Evolutionary conservation across 495 filamentous ascomycete species (phyloP), one percentile per base, ranked within the genome.

Genomic region (Xylaria sp.): DNA sequence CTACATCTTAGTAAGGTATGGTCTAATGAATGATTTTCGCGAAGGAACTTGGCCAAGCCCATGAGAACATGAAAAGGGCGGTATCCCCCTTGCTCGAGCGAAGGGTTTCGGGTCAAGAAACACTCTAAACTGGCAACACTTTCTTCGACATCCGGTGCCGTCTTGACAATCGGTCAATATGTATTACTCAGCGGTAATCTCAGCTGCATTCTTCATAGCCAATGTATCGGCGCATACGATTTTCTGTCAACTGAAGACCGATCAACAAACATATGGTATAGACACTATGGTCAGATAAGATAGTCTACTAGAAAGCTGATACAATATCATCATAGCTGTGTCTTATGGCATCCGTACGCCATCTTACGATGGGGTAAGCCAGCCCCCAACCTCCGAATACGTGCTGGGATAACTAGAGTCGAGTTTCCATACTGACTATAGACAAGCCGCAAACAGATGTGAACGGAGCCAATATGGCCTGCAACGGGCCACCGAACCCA

Each of bases 401-500:
- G n/a, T n/a, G n/a, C n/a, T n/a, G n/a, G n/a, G n/a, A 9, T 21
- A 66, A 14, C 6, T 63, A 17, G 41, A 37, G 24, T 24, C 0
- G 35, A 21, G 29, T n/a, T 29, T n/a, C 5, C 19, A 63, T 24
- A 33, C 35, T 68, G 26, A 68, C 15, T 33, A 37, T 66, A 1
- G 1, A 15, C 19, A 44, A 77, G 80, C 87, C 87, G 19, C 87
- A 87, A 78, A 82, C 77, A 4, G 83, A 89, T 69, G 87, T 89
- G 11, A 82, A 75, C 33, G 82, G 80, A 43, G 76, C 81, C 65
- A 79, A 84, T 64, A 73, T 89, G 65, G 85, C 83, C 50, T 89
- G 87, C 82, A 89, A 89, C 69, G 86, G 87, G 5, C 83, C 85
- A 0, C 85, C 87, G 6, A 88, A 89, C 72, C 85, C 86, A 4